These are phyloP conservation scores for Elasticomyces elasticus DNA, from an alignment of 495 filamentous ascomycete species.

Conservation along the genomic window DNA sequence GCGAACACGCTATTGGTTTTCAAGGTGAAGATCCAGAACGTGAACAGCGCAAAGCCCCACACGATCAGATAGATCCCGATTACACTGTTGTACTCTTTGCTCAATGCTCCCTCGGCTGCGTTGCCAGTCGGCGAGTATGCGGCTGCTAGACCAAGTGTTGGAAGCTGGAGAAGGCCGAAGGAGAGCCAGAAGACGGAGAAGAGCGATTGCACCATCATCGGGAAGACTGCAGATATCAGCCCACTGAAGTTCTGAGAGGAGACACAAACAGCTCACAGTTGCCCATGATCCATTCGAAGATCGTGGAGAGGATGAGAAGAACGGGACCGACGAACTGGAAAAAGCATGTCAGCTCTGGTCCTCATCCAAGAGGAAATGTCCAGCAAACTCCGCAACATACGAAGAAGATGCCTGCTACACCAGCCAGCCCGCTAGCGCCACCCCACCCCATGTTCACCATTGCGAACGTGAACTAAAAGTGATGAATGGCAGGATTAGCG, in stretches of 20 bases:
- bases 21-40: slow-evolving; percentile 46
- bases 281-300: slow-evolving; percentile 21
- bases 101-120: slow-evolving; percentile 37
- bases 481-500: too few relatives aligned
- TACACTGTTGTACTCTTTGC: slow-evolving; percentile 40
- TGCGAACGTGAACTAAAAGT: slow-evolving; percentile 31
- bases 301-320: slow-evolving; percentile 15
- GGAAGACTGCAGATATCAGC: slow-evolving; percentile 47
- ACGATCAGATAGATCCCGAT: slow-evolving; percentile 41
- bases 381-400: too few relatives aligned
- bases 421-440: slow-evolving; percentile 37
- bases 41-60: slow-evolving; percentile 48
- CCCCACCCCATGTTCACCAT: slow-evolving; percentile 48
- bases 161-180: slow-evolving; percentile 44
- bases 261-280: too few relatives aligned
- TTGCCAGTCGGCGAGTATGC: slow-evolving; percentile 37
- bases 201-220: slow-evolving; percentile 50
- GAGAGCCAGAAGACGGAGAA: slow-evolving; percentile 49
- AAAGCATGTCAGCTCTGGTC: too few relatives aligned
- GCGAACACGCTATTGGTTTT: slow-evolving; percentile 48
- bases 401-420: slow-evolving; percentile 37
- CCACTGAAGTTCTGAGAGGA: too few relatives aligned
- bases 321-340: slow-evolving; percentile 15
- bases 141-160: slow-evolving; percentile 39
- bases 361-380: too few relatives aligned